phyloP scores from a whole-genome alignment of 164 flowering plant species.

The Magnolia officinalis region DNA sequence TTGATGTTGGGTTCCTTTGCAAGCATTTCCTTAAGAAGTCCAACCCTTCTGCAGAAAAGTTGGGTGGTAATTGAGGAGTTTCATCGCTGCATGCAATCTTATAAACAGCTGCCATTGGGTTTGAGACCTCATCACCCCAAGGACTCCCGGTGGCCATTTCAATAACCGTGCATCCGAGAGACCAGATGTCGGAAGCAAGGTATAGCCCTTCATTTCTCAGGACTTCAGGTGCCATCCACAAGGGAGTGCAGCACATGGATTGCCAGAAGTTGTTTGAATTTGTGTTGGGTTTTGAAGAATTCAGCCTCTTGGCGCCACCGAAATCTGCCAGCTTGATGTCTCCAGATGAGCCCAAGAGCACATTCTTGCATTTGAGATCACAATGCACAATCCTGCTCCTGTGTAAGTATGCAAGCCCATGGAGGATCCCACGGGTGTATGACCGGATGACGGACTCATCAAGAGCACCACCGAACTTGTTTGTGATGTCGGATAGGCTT shows the following conservation, averaged over 20 bases:
- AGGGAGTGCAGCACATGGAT: slow-evolving; percentile 46
- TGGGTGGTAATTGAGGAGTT: slow-evolving; percentile 34
- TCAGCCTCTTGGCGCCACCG: slow-evolving; percentile 41
- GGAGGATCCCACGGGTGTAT: slow-evolving; percentile 44
- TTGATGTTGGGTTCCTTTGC: slow-evolving; percentile 34
- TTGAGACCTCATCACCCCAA: slow-evolving; percentile 29
- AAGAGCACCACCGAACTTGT: slow-evolving; percentile 42
- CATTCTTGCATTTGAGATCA: slow-evolving; percentile 61
- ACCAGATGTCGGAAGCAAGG: slow-evolving; percentile 54
- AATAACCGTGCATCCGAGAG: slow-evolving; percentile 59
- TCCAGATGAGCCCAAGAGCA: slow-evolving; percentile 46
- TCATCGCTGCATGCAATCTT: slow-evolving; percentile 39
- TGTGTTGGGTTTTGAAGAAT: slow-evolving; percentile 8
- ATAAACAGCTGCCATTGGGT: slow-evolving; percentile 36
- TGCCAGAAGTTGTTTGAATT: background rate
- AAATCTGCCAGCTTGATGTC: slow-evolving; percentile 53
- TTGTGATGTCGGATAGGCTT: slow-evolving; percentile 34
- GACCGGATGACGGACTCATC: slow-evolving; percentile 43
- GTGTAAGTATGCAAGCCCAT: slow-evolving; percentile 47
- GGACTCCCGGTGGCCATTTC: slow-evolving; percentile 69
- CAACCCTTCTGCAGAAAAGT: slow-evolving; percentile 39
- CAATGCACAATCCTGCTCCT: slow-evolving; percentile 47
- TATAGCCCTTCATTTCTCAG: slow-evolving; percentile 33
- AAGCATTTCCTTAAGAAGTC: slow-evolving; percentile 55
- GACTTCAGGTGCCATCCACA: slow-evolving; percentile 76